Percentiles rank a stretch among this genome's conserved stretches.
Evolutionary conservation across 208 protist species (phyloP).

Genomic region (Leptomonas pyrrhocoris): DNA sequence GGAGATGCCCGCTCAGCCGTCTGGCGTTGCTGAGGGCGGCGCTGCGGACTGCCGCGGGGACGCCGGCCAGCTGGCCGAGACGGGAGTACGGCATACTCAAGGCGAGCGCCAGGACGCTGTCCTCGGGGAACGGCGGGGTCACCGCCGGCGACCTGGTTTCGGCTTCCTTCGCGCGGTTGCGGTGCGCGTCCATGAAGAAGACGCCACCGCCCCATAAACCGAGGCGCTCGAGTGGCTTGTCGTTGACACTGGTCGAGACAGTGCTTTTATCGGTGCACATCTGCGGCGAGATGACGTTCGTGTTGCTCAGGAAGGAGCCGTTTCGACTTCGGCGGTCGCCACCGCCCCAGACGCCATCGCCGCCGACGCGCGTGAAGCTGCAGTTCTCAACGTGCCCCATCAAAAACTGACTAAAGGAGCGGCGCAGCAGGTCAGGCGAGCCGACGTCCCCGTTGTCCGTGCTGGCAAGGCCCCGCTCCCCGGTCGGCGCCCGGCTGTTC

Average conservation of each 20-base stretch:
- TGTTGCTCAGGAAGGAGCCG: conserved; percentile 11
- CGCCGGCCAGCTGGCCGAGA: conserved; percentile 21
- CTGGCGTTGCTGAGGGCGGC: conserved; percentile 5
- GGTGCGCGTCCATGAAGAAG: conserved; percentile 13
- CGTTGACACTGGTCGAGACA: neutral
- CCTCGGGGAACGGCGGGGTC: conserved; percentile 34
- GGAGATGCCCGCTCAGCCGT: neutral
- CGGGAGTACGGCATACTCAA: conserved; percentile 32
- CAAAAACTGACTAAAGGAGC: conserved; percentile 37
- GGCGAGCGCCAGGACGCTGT: conserved; percentile 43
- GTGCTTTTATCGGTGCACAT: neutral
- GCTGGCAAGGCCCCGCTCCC: neutral
- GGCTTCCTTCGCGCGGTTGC: neutral
- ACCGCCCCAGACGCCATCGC: neutral
- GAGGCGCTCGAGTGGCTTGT: neutral
- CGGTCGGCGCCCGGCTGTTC: neutral
- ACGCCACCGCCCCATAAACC: neutral
- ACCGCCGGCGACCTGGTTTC: conserved; percentile 4
- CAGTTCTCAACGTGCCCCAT: conserved; percentile 38
- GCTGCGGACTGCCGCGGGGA: conserved; percentile 6
- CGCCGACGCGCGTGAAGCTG: conserved; percentile 34
- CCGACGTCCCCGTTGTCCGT: neutral
- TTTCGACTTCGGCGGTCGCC: conserved; percentile 6
- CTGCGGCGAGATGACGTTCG: neutral
- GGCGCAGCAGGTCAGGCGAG: conserved; percentile 1